These are phyloP conservation scores for Beta vulgaris DNA, from an alignment of 148 eudicot species.

Conservation along the genomic window DNA sequence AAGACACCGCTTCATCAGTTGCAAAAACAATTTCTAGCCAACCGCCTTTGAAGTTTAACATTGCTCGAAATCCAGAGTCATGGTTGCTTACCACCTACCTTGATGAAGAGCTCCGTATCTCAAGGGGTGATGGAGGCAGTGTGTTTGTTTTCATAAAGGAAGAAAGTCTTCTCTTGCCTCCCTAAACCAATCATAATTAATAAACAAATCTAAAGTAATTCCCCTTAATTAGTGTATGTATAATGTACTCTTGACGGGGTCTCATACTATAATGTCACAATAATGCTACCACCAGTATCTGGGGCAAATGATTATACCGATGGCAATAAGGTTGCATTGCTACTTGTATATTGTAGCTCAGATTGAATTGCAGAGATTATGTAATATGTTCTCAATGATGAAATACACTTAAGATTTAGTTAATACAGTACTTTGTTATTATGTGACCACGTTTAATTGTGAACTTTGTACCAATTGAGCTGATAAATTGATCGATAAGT, in stretches of 20 bases:
- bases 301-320: neutral
- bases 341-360: neutral
- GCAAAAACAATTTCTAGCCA: constrained; percentile 70
- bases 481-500: too few relatives aligned
- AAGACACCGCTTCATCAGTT: constrained; percentile 82
- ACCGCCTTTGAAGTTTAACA: constrained; percentile 73
- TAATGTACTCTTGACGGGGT: neutral
- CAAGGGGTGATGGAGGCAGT: constrained; percentile 81
- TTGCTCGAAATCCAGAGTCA: constrained; percentile 56
- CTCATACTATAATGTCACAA: constrained; percentile 12
- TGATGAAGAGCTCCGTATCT: constrained; percentile 80
- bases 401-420: neutral
- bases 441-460: too few relatives aligned
- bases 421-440: too few relatives aligned
- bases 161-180: constrained; percentile 59
- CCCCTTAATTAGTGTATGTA: neutral
- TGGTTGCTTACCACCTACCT: constrained; percentile 93
- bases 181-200: constrained; percentile 13
- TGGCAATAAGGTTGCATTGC: neutral
- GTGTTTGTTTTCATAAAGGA: constrained; percentile 84
- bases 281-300: neutral
- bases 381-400: neutral
- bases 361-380: neutral
- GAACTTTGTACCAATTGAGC: too few relatives aligned
- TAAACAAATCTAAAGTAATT: too few relatives aligned